Conservation (phyloP, 2,329 filamentous ascomycete species). For the Fusarium sp. region DNA sequence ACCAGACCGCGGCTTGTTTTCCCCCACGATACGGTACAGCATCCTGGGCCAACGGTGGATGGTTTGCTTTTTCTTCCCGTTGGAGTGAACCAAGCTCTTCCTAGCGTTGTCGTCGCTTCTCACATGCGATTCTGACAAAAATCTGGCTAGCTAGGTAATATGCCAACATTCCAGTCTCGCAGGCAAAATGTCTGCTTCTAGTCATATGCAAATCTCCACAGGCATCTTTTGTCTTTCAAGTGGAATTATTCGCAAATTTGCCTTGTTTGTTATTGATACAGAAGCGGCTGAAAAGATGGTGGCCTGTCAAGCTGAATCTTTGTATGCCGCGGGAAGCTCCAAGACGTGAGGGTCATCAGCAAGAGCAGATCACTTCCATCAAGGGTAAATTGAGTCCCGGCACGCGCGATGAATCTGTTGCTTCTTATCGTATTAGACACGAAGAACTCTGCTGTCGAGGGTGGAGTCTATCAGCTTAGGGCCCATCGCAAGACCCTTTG, state of each 20-base stretch:
- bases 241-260: background rate
- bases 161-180: conserved; percentile 30
- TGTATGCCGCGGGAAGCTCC: background rate
- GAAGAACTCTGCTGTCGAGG: background rate
- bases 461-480: background rate
- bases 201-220: background rate
- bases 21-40: conserved; percentile 35
- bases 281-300: background rate
- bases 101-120: conserved; percentile 7
- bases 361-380: background rate
- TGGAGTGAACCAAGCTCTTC: conserved; percentile 10
- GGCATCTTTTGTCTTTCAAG: background rate
- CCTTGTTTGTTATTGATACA: background rate
- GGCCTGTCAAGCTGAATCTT: background rate
- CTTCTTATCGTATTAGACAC: background rate
- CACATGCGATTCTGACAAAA: conserved; percentile 1
- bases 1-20: conserved; percentile 36
- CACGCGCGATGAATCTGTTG: background rate
- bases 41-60: conserved; percentile 24
- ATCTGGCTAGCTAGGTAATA: conserved; percentile 4
- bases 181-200: background rate
- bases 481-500: background rate
- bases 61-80: conserved; percentile 30
- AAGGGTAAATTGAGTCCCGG: background rate
- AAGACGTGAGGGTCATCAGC: background rate